Evolutionary conservation across 2,329 filamentous ascomycete genomes (phyloP), one percentile per base, ranked within the genome.

Genomic region (Xylariaceae sp.): DNA sequence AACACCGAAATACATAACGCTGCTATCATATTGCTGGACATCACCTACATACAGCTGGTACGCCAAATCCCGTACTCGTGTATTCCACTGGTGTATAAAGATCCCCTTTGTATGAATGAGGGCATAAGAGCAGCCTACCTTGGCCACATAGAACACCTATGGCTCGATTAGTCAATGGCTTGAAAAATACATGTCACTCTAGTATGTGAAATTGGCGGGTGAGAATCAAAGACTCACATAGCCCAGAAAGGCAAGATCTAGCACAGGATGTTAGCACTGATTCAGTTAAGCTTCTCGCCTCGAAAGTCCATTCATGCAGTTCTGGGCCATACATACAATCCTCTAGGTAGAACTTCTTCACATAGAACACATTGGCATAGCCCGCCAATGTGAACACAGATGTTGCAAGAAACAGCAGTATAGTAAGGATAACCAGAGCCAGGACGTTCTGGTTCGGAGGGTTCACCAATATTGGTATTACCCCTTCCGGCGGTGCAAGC

Each of bases 41-140:
- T 31, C 13, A 18, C 37, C 38, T 32, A 44, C 46, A 28, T 46
- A 38, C 30, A 44, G 37, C 4, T 41, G n/a, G 4, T 26, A 16
- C 9, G 17, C 24, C 9, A 46, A 21, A 26, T 47, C 38, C n/a
- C 26, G 38, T 2, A 46, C 36, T 16, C 40, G 28, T 5, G 44
- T 14, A 15, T 49, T 30, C 46, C 46, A 49, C 34, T 42, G 38
- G 16, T 49, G 43, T 13, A 44, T 34, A 13, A 40, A 47, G 19
- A 23, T 35, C 5, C 46, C 43, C 19, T 35, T 9, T 3, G 11
- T 16, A 13, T 5, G 9, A 3, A 24, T 24, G 7, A 24, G 6
- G 21, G 7, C 11, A 24, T 24, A 24, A 24, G 21, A 7, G 21
- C 11, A 24, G 21, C 21, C 21, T 11, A 24, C 21, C 21, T 24